Evolutionary conservation across 2,329 filamentous ascomycete genomes (phyloP), one percentile per base, ranked within the genome.

Genomic region (Penicillium glabrum): DNA sequence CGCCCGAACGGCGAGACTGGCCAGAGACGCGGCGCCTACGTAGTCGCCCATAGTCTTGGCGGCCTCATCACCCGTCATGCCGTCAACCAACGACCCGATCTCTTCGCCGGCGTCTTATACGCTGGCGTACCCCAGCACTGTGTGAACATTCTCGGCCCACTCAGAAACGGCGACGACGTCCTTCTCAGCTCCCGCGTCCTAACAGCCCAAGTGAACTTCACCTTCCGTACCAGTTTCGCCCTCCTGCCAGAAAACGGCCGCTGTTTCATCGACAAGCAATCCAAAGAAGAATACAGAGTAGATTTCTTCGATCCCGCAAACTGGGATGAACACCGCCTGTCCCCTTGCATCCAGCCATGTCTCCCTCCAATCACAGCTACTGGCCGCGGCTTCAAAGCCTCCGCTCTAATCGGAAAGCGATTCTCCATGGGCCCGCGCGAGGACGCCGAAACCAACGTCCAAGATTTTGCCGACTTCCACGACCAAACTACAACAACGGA

Each of bases 141-240:
- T 70, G 86, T 97, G 70, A 97, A 96, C 70, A 95, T 96, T 51
- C 82, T 97, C 4, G 93, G 93, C 0, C 93, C 93, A 1, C 74
- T 98, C 13, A 87, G 93, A 35, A 93, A 96, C 66, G 93, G 93
- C n/a, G 93, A 98, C 69, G 90, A 93, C 19, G 92, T 97, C 0
- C 82, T 96, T 1, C 81, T 97, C 57, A 96, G 93, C 67, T 92
- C 92, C 59, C 90, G 91, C 62, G 89, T 97, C 0, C 82, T 98
- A 16, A 67, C 92, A 1, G 92, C 93, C 0, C 90, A 95, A 69
- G 93, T 96, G 65, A 96, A 96, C 75, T 96, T 98, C 68, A 92
- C 89, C 0, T 86, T 98, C 49, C 85, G 93, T 8, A 96, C 92
- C 0, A 93, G 87, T 43, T 97, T 90, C 68, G 86, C 88, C 11